Conservation (phyloP, 2,329 filamentous ascomycete genomes). For the Coniosporium tulheliwenetii region DNA sequence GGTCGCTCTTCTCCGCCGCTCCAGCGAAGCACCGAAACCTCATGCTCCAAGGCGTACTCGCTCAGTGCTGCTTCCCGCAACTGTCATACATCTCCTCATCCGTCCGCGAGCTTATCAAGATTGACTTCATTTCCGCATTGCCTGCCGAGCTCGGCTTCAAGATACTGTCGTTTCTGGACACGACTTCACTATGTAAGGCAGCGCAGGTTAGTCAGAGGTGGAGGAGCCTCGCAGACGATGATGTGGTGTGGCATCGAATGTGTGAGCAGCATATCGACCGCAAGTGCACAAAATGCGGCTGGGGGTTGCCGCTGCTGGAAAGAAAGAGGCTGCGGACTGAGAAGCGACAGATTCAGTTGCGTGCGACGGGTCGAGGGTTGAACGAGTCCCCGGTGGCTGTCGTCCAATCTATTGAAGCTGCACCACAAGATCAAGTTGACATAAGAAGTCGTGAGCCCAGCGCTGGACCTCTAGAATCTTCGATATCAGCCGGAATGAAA, state of each 20-base stretch:
- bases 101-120: slow-evolving; percentile 88
- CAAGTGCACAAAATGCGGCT: slow-evolving; percentile 90
- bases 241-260: slow-evolving; percentile 96
- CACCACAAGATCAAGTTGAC: not conserved
- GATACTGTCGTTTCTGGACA: slow-evolving; percentile 85
- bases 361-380: slow-evolving; percentile 42
- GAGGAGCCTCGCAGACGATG: slow-evolving; percentile 84
- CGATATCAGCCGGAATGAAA: slow-evolving; percentile 7
- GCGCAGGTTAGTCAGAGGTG: slow-evolving; percentile 84
- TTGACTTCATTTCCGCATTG: slow-evolving; percentile 84
- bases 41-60: slow-evolving; percentile 91
- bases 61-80: slow-evolving; percentile 95
- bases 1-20: slow-evolving; percentile 93
- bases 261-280: slow-evolving; percentile 93
- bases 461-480: not conserved
- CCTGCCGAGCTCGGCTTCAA: slow-evolving; percentile 86
- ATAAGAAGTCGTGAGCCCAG: not conserved
- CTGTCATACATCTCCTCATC: slow-evolving; percentile 83
- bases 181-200: slow-evolving; percentile 85
- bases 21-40: slow-evolving; percentile 86
- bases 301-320: slow-evolving; percentile 82
- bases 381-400: slow-evolving; percentile 35
- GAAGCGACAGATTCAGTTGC: slow-evolving; percentile 67
- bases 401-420: not conserved
- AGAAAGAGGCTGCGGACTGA: slow-evolving; percentile 75